Conservation (phyloP, 805 yeast genomes). For the Alloascoidea hylecoeti region DNA sequence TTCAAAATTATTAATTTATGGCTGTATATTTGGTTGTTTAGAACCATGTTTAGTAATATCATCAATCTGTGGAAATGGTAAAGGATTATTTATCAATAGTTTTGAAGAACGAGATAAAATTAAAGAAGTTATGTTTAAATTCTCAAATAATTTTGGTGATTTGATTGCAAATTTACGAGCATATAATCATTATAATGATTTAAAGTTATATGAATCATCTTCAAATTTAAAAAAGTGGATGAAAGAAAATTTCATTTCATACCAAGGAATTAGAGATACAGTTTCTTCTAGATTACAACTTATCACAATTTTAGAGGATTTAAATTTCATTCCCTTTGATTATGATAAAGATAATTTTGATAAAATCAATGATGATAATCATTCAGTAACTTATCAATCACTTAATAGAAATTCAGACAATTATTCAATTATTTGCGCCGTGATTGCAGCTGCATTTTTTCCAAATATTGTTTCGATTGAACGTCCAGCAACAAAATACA, state of each 20-base stretch:
- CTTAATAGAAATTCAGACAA: conserved; percentile 40
- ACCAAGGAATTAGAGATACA: conserved; percentile 54
- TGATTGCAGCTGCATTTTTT: conserved; percentile 68
- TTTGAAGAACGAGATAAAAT: conserved; percentile 52
- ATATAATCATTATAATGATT: conserved; percentile 32
- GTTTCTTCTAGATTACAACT: conserved; percentile 59
- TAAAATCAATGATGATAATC: conserved; percentile 6
- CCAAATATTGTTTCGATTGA: conserved; percentile 78
- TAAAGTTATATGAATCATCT: conserved; percentile 12
- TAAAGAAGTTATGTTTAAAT: conserved; percentile 22
- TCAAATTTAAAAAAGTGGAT: conserved; percentile 28
- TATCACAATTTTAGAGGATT: conserved; percentile 53
- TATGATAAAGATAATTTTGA: conserved; percentile 19
- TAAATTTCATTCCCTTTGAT: conserved; percentile 57
- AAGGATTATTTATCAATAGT: conserved; percentile 57
- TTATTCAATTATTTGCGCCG: conserved; percentile 39
- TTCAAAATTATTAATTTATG: conserved; percentile 69
- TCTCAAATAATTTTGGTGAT: conserved; percentile 53
- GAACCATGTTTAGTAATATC: conserved; percentile 73
- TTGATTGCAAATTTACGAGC: conserved; percentile 52
- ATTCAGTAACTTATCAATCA: conserved; percentile 7
- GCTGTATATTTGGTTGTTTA: conserved; percentile 73
- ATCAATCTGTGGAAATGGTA: conserved; percentile 48
- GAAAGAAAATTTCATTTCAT: conserved; percentile 45
- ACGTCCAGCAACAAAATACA: conserved; percentile 66